Conservation (phyloP, 768 basidiomycete genomes). For the Naganishia onofrii region DNA sequence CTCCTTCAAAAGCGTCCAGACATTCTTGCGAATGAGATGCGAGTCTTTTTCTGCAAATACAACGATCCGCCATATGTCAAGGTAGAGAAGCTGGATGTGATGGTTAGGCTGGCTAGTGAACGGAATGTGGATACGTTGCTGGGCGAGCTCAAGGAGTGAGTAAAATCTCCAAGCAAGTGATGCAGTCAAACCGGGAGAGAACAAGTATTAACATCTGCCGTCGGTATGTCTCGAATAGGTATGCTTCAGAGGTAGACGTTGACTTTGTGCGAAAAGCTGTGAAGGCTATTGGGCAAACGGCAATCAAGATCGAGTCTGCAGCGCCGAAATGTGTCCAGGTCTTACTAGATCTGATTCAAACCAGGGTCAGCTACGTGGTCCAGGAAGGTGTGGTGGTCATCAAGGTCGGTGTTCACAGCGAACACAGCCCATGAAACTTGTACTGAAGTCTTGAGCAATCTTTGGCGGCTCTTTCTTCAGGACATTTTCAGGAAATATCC, state of each 20-base stretch:
- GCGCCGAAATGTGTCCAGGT: conserved; percentile 95
- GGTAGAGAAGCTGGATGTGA: conserved; percentile 96
- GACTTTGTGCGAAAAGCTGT: conserved; percentile 95
- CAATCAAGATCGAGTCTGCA: conserved; percentile 87
- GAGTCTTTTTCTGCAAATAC: conserved; percentile 99
- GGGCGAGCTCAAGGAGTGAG: conserved; percentile 92
- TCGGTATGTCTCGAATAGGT: conserved; percentile 57
- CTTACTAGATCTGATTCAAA: conserved; percentile 84
- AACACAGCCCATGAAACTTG: too few relatives aligned
- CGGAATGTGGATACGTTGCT: conserved; percentile 90
- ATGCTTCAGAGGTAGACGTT: conserved; percentile 95
- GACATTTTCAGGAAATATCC: conserved; percentile 99
- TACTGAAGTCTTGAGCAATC: not conserved
- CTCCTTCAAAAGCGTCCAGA: conserved; percentile 89
- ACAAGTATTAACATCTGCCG: not conserved
- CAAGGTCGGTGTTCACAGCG: conserved; percentile 64
- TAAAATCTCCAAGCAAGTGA: conserved; percentile 18
- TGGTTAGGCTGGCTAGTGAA: conserved; percentile 87
- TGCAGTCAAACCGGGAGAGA: not conserved
- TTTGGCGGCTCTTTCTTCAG: conserved; percentile 55
- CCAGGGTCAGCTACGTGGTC: conserved; percentile 92
- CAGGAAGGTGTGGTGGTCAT: conserved; percentile 98
- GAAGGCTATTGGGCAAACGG: conserved; percentile 92
- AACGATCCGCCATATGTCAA: conserved; percentile 99
- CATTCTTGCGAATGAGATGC: conserved; percentile 89